Conservation (phyloP, 2,329 filamentous ascomycete species). For the Nemania sp. region DNA sequence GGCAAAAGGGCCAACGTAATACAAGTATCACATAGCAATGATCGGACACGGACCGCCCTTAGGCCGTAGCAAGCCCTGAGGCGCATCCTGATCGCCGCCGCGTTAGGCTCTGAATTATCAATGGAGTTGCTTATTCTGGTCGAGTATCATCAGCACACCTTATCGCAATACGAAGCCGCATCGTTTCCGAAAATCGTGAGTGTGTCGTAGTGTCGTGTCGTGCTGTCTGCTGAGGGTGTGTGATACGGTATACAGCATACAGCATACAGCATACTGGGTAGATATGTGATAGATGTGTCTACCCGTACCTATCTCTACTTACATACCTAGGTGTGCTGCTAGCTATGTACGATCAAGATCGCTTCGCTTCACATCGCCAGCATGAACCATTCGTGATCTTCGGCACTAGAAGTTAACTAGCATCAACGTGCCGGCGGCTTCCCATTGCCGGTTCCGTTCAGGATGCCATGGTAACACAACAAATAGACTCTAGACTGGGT, state of each 20-base stretch:
- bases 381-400: slow-evolving; percentile 6
- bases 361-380: background rate
- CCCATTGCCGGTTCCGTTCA: background rate
- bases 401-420: slow-evolving; percentile 11
- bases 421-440: slow-evolving; percentile 8
- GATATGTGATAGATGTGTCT: no score
- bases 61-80: background rate
- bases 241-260: background rate
- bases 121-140: background rate
- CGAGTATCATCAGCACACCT: background rate
- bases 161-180: background rate
- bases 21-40: background rate
- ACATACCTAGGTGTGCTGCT: no score
- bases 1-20: slow-evolving; percentile 2
- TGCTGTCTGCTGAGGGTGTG: background rate
- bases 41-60: background rate
- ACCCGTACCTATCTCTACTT: no score
- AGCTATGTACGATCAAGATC: background rate
- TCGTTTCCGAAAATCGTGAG: background rate
- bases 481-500: background rate
- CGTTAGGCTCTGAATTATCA: background rate
- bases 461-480: slow-evolving; percentile 1
- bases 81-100: slow-evolving; percentile 2
- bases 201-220: no score
- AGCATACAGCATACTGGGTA: no score